Percentiles rank a stretch among this genome's conserved stretches.
Evolutionary conservation across 768 basidiomycete genomes (phyloP).

Genomic region (Russula dissimulans): DNA sequence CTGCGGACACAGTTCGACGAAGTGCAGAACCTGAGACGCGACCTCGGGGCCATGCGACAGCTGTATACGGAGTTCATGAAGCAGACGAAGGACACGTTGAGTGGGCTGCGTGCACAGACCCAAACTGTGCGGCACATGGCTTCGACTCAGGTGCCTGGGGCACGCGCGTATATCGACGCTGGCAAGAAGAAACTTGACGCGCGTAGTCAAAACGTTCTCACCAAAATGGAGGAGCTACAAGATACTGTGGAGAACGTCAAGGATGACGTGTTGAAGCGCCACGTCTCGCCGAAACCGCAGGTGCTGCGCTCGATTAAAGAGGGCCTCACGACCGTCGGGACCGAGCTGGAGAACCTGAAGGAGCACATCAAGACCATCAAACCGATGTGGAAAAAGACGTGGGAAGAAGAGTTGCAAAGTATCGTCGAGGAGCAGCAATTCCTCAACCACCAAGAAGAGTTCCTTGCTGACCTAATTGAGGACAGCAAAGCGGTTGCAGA

Average conservation of each 20-base stretch:
- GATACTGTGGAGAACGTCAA: slow-evolving; percentile 84
- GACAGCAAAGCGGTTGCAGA: slow-evolving; percentile 86
- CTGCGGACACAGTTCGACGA: slow-evolving; percentile 92
- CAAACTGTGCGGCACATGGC: slow-evolving; percentile 84
- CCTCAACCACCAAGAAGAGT: slow-evolving; percentile 85
- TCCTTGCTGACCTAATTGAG: slow-evolving; percentile 79
- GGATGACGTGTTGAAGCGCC: slow-evolving; percentile 85
- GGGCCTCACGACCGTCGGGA: slow-evolving; percentile 55
- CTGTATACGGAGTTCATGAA: slow-evolving; percentile 91
- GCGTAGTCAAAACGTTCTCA: slow-evolving; percentile 83
- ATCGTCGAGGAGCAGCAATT: slow-evolving; percentile 97
- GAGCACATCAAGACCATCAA: slow-evolving; percentile 83
- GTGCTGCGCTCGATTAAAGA: slow-evolving; percentile 63
- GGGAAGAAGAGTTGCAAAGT: slow-evolving; percentile 92
- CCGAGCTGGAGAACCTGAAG: slow-evolving; percentile 66
- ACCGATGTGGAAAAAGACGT: slow-evolving; percentile 98
- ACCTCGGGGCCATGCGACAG: slow-evolving; percentile 89
- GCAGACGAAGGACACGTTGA: slow-evolving; percentile 80
- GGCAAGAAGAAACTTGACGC: slow-evolving; percentile 88
- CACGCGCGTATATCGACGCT: slow-evolving; percentile 79
- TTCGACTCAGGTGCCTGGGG: slow-evolving; percentile 70
- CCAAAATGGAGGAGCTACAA: slow-evolving; percentile 86
- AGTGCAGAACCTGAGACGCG: slow-evolving; percentile 86
- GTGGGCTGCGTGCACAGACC: slow-evolving; percentile 72
- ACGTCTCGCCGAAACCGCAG: slow-evolving; percentile 70